These are phyloP conservation scores for Teratosphaeriaceae sp. DNA, from an alignment of 2,329 filamentous ascomycete genomes.

Conservation along the genomic window DNA sequence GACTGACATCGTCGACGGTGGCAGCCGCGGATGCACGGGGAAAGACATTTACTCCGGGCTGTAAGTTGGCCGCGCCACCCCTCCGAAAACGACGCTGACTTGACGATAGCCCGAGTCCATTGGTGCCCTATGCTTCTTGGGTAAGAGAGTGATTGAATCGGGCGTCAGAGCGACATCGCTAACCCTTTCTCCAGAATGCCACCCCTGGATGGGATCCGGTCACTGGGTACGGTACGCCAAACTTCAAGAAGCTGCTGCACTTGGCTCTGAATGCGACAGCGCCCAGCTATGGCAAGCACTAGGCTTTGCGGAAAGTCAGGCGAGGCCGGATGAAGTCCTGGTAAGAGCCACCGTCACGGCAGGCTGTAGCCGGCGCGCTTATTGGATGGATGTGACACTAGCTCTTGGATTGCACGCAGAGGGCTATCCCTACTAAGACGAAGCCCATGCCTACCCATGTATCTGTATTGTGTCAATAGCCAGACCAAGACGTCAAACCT, in stretches of 20 bases:
- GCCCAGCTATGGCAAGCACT: neutral
- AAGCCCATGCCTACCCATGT: slow-evolving; percentile 77
- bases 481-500: neutral
- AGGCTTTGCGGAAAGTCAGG: neutral
- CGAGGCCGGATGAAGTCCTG: too few species aligned
- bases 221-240: slow-evolving; percentile 27
- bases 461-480: slow-evolving; percentile 44
- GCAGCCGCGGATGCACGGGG: slow-evolving; percentile 26
- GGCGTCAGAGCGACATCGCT: too few species aligned
- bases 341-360: too few species aligned
- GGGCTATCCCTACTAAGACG: slow-evolving; percentile 70
- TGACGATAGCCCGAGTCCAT: neutral
- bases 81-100: slow-evolving; percentile 23
- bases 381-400: slow-evolving; percentile 2
- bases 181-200: too few species aligned
- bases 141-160: too few species aligned
- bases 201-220: slow-evolving; percentile 28
- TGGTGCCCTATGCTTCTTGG: slow-evolving; percentile 8
- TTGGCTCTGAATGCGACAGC: neutral
- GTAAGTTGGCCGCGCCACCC: slow-evolving; percentile 6
- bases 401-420: slow-evolving; percentile 64
- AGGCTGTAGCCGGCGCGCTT: too few species aligned
- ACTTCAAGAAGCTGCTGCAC: slow-evolving; percentile 18
- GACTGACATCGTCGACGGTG: slow-evolving; percentile 40
- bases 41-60: slow-evolving; percentile 20